Evolutionary conservation across 176 grass and related monocot species (phyloP).

Genomic region (Tuctoria greenei): DNA sequence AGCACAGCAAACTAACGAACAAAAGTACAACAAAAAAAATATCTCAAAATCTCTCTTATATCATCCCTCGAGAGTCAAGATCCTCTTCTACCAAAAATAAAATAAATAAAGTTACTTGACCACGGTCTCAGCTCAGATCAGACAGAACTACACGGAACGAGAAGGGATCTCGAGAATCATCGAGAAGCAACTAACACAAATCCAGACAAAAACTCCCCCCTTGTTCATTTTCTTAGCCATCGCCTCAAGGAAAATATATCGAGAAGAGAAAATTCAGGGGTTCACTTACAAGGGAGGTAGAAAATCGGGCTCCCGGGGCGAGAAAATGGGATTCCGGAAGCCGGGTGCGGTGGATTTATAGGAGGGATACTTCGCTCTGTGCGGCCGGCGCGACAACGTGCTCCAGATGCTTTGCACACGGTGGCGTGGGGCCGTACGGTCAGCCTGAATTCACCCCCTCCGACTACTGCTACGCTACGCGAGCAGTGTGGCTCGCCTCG

Average conservation of each 20-base stretch:
- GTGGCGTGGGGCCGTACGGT: no score
- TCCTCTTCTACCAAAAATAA: neutral
- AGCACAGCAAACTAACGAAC: neutral
- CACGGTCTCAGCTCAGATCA: constrained; percentile 8
- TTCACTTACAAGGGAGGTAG: constrained; percentile 23
- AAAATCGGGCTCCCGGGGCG: constrained; percentile 10
- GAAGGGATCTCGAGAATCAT: neutral
- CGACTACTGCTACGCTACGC: neutral
- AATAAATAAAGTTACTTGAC: neutral
- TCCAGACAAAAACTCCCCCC: neutral
- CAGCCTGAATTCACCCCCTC: neutral
- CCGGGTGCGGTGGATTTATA: constrained; percentile 25
- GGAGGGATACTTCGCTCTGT: neutral
- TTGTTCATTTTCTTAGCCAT: neutral
- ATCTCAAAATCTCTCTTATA: constrained; percentile 8
- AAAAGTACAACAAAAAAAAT: neutral
- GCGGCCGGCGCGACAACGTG: neutral
- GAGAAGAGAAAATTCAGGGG: neutral
- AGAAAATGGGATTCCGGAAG: constrained; percentile 24
- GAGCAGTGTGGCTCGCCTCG: neutral
- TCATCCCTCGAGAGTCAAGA: neutral
- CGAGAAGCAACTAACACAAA: neutral
- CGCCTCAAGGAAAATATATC: neutral
- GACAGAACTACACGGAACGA: constrained; percentile 1
- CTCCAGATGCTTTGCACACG: neutral